Evolutionary conservation across 495 filamentous ascomycete species (phyloP), one percentile per base, ranked within the genome.

Genomic region (Aspergillus ellipticus): DNA sequence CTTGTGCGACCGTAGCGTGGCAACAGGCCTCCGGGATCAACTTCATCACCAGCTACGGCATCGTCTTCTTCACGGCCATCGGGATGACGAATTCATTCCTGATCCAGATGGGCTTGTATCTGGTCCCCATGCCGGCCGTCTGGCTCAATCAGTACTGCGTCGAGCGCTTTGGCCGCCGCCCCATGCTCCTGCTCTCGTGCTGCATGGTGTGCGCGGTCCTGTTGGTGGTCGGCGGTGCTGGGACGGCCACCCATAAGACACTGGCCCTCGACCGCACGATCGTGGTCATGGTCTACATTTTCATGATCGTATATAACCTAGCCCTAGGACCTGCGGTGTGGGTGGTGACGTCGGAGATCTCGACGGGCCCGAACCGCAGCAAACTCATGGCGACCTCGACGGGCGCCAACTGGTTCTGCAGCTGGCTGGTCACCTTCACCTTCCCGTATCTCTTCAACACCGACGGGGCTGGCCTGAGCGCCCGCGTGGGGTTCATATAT

Each of bases 101-200:
- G 8, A 47, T 47, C 43, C 43, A 47, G 21, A 47, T 47, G 43
- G 43, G 43, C 43, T 20, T 47, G 43, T 47, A 47, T 20, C 43
- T 47, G 21, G 13, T n/a, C 5, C 43, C 43, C 6, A 47, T 47
- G 43, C 43, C 43, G 8, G 22, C 45, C 15, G 45, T 48, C 4
- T 48, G 22, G 22, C 24, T 48, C 15, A 48, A 48, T 10, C 45
- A 48, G 13, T 48, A 48, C 24, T 48, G 45, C 20, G 45, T 48
- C 6, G 45, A 48, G 45, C 45, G 45, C 15, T 48, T 48, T 28
- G 45, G 45, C 17, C 45, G 45, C 7, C 45, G 45, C 8, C 24
- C 24, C 22, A 48, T 48, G 45, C 16, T 48, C 4, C 45, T 48
- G 24, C 22, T 48, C 7, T 48, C 45, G 4, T 29, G 43, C 22